A percentile compares a stretch with the other conserved stretches of the same genome.
Conservation (phyloP, 371 early-diverging fungal genomes). For the Haplosporangium sp. region DNA sequence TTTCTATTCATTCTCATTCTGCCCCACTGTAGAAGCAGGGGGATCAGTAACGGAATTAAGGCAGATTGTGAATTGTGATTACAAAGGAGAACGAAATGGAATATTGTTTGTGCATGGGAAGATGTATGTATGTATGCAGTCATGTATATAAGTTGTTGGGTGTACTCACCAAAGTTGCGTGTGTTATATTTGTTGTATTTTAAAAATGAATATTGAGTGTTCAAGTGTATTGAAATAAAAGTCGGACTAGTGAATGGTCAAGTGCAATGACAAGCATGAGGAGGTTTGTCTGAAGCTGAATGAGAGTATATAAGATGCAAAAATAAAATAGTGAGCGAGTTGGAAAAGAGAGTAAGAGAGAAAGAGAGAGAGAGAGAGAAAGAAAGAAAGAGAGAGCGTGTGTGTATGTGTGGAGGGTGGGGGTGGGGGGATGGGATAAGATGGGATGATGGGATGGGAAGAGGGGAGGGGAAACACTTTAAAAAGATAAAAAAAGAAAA, state of each 20-base stretch:
- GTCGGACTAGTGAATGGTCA: neutral
- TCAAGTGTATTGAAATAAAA: neutral
- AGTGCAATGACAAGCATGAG: neutral
- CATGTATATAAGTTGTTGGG: neutral
- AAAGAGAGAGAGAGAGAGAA: too few relatives aligned
- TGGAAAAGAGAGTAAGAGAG: too few relatives aligned
- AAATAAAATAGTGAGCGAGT: neutral
- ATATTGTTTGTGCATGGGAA: conserved; percentile 3
- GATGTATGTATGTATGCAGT: neutral
- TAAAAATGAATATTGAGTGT: neutral
- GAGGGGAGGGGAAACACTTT: too few relatives aligned
- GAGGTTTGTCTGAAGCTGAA: neutral
- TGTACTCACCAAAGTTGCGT: neutral
- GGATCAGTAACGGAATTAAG: neutral
- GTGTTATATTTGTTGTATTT: neutral
- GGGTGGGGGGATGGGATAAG: too few relatives aligned
- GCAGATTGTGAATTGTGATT: neutral
- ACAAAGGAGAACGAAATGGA: conserved; percentile 2
- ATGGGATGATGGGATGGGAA: too few relatives aligned
- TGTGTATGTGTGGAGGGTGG: too few relatives aligned
- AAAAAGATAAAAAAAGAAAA: neutral
- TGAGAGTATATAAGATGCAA: neutral
- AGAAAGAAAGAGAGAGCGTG: too few relatives aligned
- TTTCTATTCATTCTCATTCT: neutral
- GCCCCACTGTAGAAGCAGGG: neutral